Evolutionary conservation across 306 rosid genomes (phyloP), one percentile per base, ranked within the genome.

Genomic region (Medicago truncatula): DNA sequence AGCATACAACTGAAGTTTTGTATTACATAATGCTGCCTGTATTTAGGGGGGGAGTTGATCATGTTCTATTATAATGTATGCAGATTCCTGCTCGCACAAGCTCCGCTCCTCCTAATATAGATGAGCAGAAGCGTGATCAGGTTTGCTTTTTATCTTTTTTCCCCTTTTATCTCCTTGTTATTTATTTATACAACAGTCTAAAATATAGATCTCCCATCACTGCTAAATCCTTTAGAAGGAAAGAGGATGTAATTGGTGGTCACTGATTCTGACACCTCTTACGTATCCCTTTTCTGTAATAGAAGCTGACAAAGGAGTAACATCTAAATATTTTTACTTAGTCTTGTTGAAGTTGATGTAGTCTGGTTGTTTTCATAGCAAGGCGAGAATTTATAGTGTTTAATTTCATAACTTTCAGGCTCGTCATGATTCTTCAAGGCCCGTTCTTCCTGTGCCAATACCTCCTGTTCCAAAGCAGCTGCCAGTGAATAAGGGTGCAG

Each of bases 21-120:
- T 59, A 50, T 43, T 36, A 18, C 57, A 5, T 20, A 54, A 64
- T 23, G 53, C 60, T 23, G 53, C 60, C 71, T 18, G 17, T 12
- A 67, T 76, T 31, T 61, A 54, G 64, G 59, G 59, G 59, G 34
- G 58, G 38, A 38, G 43, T 58, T 78, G 71, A 78, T 78, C 40
- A 39, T 23, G 31, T 52, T 78, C 21, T 80, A 2, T 78, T 81
- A 16, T 34, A 60, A 61, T 68, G 47, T 71, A 53, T 78, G 79
- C 84, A 95, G 98, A 83, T 95, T 81, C 97, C 98, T 71, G 97
- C 97, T 54, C 90, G 97, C 41, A 95, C 98, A 38, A 95, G 89
- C 87, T 95, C 98, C 39, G 98, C 97, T 36, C 97, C 98, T 77
- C 98, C 98, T 57, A 95, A 95, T 92, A 73, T 95, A 78, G 96